Base-by-base conservation (phyloP, 805 yeast species). In the Danielia reshetovae region DNA sequence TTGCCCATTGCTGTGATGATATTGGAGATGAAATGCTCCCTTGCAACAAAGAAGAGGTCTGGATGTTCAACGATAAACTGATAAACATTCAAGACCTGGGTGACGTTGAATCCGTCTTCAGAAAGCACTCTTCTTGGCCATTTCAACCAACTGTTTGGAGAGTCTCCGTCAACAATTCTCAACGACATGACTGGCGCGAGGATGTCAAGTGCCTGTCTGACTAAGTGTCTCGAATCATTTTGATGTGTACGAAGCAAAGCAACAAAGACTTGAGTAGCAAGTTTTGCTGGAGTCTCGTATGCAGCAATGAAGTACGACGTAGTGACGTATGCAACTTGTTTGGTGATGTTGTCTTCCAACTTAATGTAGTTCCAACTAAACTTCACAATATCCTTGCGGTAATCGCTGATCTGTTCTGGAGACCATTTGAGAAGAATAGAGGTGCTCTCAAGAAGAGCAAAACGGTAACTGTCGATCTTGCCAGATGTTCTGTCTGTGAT, bases 321-420 rank as follows among this genome's bases (percentile, higher is more conserved):
- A 0, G 89, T 78, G 21, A 88, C 85, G 54, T 90, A 89, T 0
- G 97, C 97, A 3, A 93, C 85, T 48, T 89, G 95, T 53, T 93
- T 93, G 17, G 95, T 77, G 32, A 88, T 75, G 33, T 80, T 74
- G 54, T 93, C 99, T 43, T 89, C 97, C 21, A 89, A 64, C 47
- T 86, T 86, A 52, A 93, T 81, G 50, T 81, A 85, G 46, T 85
- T 85, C 99, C 99, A 93, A 48, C 88, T 84, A 62, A 88, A 93
- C 56, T 86, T 87, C 57, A 93, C 86, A 27, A 93, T 77, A 48
- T 88, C 95, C 52, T 87, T 90, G 27, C 85, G 70, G 45, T 75
- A 70, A 11, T 77, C 82, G 6, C 73, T 62, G 17, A 86, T 70
- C 8, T 69, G 59, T 0, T 62, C 57, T 0, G 95, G 79, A 1